phyloP scores from a whole-genome alignment of 2,329 filamentous ascomycete species.

The Fusarium sp. region DNA sequence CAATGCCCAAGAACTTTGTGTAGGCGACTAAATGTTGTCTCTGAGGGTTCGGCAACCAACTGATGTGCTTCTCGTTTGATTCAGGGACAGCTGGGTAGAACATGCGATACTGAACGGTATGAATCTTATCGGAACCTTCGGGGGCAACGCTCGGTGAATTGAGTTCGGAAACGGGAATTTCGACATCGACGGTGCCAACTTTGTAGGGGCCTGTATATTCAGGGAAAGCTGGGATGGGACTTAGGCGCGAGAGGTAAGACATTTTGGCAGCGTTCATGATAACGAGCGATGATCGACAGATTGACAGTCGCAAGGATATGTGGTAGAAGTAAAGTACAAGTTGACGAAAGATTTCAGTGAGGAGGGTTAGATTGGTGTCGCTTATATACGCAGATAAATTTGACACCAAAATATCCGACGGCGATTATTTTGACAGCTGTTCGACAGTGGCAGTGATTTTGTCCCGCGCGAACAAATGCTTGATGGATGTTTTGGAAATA shows the following conservation, averaged over 20 bases:
- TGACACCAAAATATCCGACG: background rate
- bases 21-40: conserved; percentile 80
- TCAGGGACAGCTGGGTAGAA: conserved; percentile 78
- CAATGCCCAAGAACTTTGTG: conserved; percentile 78
- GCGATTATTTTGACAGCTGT: background rate
- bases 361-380: background rate
- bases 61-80: conserved; percentile 68
- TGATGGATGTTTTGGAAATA: background rate
- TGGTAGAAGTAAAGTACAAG: background rate
- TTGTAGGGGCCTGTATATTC: conserved; percentile 78
- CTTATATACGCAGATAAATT: background rate
- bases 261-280: conserved; percentile 53
- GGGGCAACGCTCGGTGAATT: conserved; percentile 66
- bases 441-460: background rate
- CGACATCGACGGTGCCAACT: conserved; percentile 80
- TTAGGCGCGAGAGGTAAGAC: conserved; percentile 67
- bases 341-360: no score
- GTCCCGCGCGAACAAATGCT: background rate
- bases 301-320: background rate
- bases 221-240: conserved; percentile 78
- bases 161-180: conserved; percentile 76
- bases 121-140: conserved; percentile 66
- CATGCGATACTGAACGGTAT: conserved; percentile 82
- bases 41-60: conserved; percentile 84
- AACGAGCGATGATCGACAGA: background rate